phyloP scores from a whole-genome alignment of 164 flowering plant genomes.

The Sextonia rubra region DNA sequence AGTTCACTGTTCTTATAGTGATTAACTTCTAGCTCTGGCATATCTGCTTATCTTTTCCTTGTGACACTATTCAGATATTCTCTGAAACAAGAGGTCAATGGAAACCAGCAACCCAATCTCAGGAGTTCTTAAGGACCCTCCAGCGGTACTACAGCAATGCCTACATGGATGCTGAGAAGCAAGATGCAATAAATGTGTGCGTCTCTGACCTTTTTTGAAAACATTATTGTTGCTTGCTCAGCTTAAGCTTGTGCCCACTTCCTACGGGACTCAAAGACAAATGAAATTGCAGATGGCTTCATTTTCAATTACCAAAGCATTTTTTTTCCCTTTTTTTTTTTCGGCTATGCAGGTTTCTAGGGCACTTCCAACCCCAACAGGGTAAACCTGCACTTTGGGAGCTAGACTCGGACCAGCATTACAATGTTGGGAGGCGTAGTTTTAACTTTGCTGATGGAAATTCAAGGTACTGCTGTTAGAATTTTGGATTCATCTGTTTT shows the following conservation, averaged over 20 bases:
- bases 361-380: conserved; percentile 80
- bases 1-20: background rate
- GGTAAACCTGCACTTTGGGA: conserved; percentile 90
- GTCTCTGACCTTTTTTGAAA: conserved; percentile 15
- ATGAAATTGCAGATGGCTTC: background rate
- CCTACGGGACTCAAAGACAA: background rate
- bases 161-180: conserved; percentile 92
- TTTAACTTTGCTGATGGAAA: conserved; percentile 35
- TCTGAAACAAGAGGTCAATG: conserved; percentile 89
- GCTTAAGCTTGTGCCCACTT: background rate
- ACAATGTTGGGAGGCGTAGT: conserved; percentile 42
- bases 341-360: conserved; percentile 63
- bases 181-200: conserved; percentile 92
- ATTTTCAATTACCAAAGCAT: background rate
- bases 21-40: background rate
- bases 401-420: conserved; percentile 75
- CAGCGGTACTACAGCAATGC: conserved; percentile 87
- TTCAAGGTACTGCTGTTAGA: conserved; percentile 43
- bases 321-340: background rate
- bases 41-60: background rate
- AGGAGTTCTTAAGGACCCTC: conserved; percentile 79
- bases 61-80: conserved; percentile 53
- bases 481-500: background rate
- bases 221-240: background rate
- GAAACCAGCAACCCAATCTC: conserved; percentile 86